These are phyloP conservation scores for Penicillium sp. DNA, from an alignment of 2,329 filamentous ascomycete species.

Conservation along the genomic window DNA sequence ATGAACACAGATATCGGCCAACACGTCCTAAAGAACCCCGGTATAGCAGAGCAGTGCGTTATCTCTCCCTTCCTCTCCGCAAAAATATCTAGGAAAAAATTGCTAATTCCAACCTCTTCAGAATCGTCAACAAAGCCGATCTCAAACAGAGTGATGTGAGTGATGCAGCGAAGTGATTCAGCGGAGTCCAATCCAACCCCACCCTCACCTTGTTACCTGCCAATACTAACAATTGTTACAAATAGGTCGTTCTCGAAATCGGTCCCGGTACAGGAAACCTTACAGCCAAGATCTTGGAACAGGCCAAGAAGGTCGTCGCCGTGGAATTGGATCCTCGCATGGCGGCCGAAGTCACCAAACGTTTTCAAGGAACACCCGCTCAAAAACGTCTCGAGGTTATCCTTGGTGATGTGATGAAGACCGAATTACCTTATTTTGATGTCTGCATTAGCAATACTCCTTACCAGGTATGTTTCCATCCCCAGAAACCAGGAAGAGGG, in stretches of 20 bases:
- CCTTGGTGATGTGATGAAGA: constrained; percentile 92
- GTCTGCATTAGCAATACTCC: constrained; percentile 82
- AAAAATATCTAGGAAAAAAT: background rate
- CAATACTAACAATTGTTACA: too few species aligned
- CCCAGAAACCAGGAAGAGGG: background rate
- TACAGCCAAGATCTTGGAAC: constrained; percentile 85
- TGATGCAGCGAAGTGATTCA: too few species aligned
- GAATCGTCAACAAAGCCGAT: constrained; percentile 81
- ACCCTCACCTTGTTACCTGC: too few species aligned
- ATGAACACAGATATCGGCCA: constrained; percentile 92
- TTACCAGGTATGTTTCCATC: constrained; percentile 57
- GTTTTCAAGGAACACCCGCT: constrained; percentile 85
- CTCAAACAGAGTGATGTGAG: constrained; percentile 80
- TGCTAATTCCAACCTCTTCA: background rate
- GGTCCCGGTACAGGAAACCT: constrained; percentile 89
- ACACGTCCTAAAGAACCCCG: constrained; percentile 92
- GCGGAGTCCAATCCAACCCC: too few species aligned
- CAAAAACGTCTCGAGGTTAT: constrained; percentile 85
- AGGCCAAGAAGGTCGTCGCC: constrained; percentile 80
- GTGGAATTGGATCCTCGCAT: constrained; percentile 96
- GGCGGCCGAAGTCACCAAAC: constrained; percentile 92
- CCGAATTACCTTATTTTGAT: constrained; percentile 76
- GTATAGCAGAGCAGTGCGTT: constrained; percentile 68
- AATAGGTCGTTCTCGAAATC: constrained; percentile 81
- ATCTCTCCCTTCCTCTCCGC: background rate